Evolutionary conservation across 805 yeast species (phyloP).

Genomic region (Saccharomycopsis fermentans): DNA sequence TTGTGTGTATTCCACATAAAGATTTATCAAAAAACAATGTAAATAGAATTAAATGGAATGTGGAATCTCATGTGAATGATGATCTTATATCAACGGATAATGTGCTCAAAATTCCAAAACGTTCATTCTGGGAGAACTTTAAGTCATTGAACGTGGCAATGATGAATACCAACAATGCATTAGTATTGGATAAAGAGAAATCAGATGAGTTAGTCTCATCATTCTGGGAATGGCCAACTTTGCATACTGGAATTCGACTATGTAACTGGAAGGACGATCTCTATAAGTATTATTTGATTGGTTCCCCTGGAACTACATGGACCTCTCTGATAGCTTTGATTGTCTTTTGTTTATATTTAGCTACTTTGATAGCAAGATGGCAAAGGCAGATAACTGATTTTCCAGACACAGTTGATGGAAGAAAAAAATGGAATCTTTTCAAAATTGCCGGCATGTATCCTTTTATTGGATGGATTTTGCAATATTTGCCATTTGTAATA

Average conservation of each 20-base stretch:
- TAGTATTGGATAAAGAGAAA: conserved; percentile 67
- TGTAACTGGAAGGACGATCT: conserved; percentile 56
- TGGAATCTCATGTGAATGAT: conserved; percentile 56
- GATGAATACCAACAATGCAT: conserved; percentile 79
- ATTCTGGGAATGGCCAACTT: conserved; percentile 83
- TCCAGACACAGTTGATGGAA: conserved; percentile 26
- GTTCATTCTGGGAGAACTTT: conserved; percentile 67
- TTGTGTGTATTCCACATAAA: conserved; percentile 62
- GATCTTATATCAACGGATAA: conserved; percentile 44
- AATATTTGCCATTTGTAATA: conserved; percentile 59
- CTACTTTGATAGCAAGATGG: conserved; percentile 55
- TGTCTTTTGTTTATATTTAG: conserved; percentile 40
- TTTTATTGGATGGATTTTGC: conserved; percentile 71
- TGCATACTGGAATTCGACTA: conserved; percentile 62
- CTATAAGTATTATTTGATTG: conserved; percentile 56
- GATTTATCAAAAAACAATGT: conserved; percentile 56
- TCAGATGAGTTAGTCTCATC: conserved; percentile 57
- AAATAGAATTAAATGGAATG: conserved; percentile 80
- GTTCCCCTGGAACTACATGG: conserved; percentile 74
- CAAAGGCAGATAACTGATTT: conserved; percentile 68
- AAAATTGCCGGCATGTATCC: conserved; percentile 68
- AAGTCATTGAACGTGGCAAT: conserved; percentile 65
- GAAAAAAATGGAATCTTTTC: conserved; percentile 35
- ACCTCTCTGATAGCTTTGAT: conserved; percentile 51
- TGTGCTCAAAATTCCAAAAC: conserved; percentile 56